These are phyloP conservation scores for Pichia nanzhaoensis DNA, from an alignment of 805 yeast species.

Conservation along the genomic window DNA sequence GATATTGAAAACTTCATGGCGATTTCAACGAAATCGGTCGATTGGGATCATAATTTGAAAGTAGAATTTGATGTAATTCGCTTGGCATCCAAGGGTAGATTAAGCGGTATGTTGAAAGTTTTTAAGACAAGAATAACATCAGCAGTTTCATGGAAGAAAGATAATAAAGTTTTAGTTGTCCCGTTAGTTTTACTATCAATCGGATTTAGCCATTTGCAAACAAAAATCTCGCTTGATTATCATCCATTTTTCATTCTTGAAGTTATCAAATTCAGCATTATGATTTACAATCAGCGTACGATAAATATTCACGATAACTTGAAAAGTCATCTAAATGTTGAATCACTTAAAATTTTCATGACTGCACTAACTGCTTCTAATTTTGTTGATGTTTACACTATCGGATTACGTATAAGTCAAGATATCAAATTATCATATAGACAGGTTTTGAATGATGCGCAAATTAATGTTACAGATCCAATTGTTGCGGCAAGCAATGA, in stretches of 20 bases:
- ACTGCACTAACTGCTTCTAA: conserved; percentile 87
- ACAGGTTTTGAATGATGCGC: conserved; percentile 65
- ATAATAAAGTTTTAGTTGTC: conserved; percentile 36
- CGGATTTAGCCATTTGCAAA: conserved; percentile 47
- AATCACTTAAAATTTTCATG: conserved; percentile 51
- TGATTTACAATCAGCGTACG: conserved; percentile 53
- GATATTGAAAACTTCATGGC: conserved; percentile 59
- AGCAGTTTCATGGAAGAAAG: conserved; percentile 64
- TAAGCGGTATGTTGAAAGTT: conserved; percentile 61
- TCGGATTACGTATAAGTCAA: conserved; percentile 62
- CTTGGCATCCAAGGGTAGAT: conserved; percentile 64
- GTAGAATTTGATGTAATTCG: conserved; percentile 48
- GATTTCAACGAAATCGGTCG: conserved; percentile 54
- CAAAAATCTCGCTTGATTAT: conserved; percentile 72
- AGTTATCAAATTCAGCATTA: conserved; percentile 41
- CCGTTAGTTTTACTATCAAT: conserved; percentile 64
- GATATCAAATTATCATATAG: conserved; percentile 68
- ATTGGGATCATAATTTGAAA: conserved; percentile 66
- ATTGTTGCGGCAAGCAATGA: not conserved
- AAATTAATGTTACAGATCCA: conserved; percentile 13
- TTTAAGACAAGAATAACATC: conserved; percentile 49
- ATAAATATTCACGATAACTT: conserved; percentile 55
- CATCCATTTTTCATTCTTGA: conserved; percentile 72
- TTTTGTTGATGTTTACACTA: conserved; percentile 66
- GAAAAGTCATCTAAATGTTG: conserved; percentile 43